phyloP scores from a whole-genome alignment of 2,329 filamentous ascomycete genomes.

The Colletotrichum sp. region DNA sequence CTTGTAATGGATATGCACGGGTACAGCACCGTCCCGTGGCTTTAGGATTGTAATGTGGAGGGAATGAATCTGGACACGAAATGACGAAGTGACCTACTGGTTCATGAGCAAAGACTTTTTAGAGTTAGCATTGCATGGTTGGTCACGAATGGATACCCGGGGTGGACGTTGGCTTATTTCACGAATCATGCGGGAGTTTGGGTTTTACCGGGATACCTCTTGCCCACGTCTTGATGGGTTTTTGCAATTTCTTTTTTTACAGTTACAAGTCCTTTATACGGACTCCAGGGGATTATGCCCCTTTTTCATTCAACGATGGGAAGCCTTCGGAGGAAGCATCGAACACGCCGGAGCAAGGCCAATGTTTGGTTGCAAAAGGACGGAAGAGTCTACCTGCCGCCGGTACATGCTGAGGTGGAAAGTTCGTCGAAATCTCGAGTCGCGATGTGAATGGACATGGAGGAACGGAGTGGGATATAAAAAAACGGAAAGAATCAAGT shows the following conservation, averaged over 20 bases:
- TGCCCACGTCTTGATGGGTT: neutral
- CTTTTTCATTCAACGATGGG: neutral
- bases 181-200: neutral
- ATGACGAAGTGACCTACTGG: neutral
- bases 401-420: neutral
- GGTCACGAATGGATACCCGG: constrained; percentile 14
- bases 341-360: neutral
- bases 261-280: neutral
- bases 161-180: neutral
- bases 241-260: neutral
- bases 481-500: neutral
- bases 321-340: neutral
- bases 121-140: constrained; percentile 20
- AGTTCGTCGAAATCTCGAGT: neutral
- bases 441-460: neutral
- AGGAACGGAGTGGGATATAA: neutral
- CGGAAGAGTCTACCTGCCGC: neutral
- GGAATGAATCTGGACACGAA: neutral
- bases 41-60: constrained; percentile 30
- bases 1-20: neutral
- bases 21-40: neutral
- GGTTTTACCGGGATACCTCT: neutral
- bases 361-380: neutral
- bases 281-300: neutral
- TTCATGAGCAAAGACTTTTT: constrained; percentile 19